phyloP scores from a whole-genome alignment of 495 filamentous ascomycete genomes.

The Trichocladium uniseriatum region DNA sequence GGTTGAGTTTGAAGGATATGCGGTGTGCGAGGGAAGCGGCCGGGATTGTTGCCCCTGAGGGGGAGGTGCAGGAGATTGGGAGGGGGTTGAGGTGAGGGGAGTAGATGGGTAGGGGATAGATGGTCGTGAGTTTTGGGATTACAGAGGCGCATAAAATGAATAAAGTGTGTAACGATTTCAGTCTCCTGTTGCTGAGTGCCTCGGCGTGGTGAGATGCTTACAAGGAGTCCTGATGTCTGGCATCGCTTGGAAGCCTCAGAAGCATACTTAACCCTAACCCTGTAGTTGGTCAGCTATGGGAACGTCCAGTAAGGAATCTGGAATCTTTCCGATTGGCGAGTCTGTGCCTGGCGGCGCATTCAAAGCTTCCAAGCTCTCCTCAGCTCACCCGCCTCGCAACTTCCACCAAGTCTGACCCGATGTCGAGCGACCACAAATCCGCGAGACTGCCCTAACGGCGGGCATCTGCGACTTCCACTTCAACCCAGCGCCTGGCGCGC shows the following conservation, averaged over 20 bases:
- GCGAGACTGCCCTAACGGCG: not conserved
- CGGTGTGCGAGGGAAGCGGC: slow-evolving; percentile 58
- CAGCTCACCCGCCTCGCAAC: too few species aligned
- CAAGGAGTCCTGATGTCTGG: too few species aligned
- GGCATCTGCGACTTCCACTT: not conserved
- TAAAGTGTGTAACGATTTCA: not conserved
- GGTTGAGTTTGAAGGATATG: slow-evolving; percentile 57
- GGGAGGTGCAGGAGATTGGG: slow-evolving; percentile 1
- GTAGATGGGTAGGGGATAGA: not conserved
- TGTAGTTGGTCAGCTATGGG: not conserved
- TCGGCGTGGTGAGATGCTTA: too few species aligned
- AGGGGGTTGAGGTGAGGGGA: not conserved
- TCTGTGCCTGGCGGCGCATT: not conserved
- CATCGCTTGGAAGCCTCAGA: too few species aligned
- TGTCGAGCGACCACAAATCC: not conserved
- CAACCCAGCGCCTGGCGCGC: not conserved
- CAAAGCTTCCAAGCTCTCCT: not conserved
- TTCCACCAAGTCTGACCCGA: too few species aligned
- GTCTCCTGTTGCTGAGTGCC: too few species aligned
- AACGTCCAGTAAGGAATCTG: too few species aligned
- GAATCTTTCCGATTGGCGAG: not conserved
- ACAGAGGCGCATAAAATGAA: not conserved
- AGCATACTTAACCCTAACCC: slow-evolving; percentile 1
- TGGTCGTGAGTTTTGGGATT: not conserved
- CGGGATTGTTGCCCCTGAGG: slow-evolving; percentile 18